Base-by-base conservation (phyloP, 2,329 filamentous ascomycete genomes). In the Venturia carpophila region DNA sequence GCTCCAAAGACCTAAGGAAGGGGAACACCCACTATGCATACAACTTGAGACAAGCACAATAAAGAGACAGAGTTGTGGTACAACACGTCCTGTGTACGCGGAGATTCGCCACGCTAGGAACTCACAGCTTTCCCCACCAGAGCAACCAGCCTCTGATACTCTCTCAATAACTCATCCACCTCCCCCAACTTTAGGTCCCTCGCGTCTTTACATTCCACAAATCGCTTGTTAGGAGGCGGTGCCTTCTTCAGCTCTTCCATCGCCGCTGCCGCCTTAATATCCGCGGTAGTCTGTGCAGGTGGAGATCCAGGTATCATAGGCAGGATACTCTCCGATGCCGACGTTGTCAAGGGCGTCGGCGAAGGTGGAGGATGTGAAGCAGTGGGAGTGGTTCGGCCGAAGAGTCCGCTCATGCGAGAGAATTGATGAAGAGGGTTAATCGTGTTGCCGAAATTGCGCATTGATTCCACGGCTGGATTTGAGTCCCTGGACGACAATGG, bases 341-440 rank as follows among this genome's bases (percentile, higher is more conserved):
- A 39, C 6, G 47, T 27, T 27, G 63, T 45, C 34, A 56, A 72
- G 10, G 69, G 39, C 24, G 76, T 75, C 68, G 76, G 72, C 21
- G 79, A 73, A 60, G 76, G 70, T 17, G 77, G 69, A 19, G 76
- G 65, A 27, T 79, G 75, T 30, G 81, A 76, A 11, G 75, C 74
- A 56, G 71, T 80, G 10, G 79, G 75, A 24, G 79, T 75, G 27
- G 79, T 75, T 63, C 88, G 80, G 1, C 90, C 89, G 70, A 96
- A 93, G 0, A 95, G 88, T 72, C 87, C 83, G 65, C 84, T 83
- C 73, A 94, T 91, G 42, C 86, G 82, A 10, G 88, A 86, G 63
- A 96, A 84, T 63, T 91, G 85, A 56, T 87, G 90, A 73, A 96
- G 87, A 3, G 91, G 91, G 71, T 96, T 96, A 42, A 96, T 79